Evolutionary conservation across 225 moss, liverwort and hornwort species (phyloP).

Genomic region (Physcomitrium patens): DNA sequence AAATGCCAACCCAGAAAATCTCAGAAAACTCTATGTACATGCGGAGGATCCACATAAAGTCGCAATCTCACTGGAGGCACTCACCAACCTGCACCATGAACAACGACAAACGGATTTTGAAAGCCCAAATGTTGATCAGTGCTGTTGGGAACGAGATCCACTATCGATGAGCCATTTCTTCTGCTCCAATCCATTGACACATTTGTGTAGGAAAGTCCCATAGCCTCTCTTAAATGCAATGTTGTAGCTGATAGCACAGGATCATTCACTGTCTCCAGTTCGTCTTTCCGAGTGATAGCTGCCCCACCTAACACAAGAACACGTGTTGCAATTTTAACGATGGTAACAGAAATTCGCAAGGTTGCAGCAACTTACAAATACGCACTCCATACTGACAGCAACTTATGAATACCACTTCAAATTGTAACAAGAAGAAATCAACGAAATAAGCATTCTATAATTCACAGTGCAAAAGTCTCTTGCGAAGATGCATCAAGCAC

Average conservation of each 20-base stretch:
- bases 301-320: conserved; percentile 53
- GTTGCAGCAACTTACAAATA: too few species aligned
- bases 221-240: conserved; percentile 55
- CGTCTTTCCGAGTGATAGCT: conserved; percentile 57
- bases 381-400: background rate
- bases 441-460: too few species aligned
- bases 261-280: conserved; percentile 61
- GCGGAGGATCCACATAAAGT: background rate
- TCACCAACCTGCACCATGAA: conserved; percentile 76
- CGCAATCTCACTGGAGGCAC: conserved; percentile 17
- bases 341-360: background rate
- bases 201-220: conserved; percentile 38
- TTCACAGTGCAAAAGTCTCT: background rate
- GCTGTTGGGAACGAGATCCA: conserved; percentile 29
- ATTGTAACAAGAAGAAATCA: background rate
- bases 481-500: background rate
- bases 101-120: conserved; percentile 49
- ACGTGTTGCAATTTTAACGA: background rate
- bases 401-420: background rate
- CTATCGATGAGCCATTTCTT: conserved; percentile 16
- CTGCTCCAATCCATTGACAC: conserved; percentile 72
- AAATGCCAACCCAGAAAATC: background rate
- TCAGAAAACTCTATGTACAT: background rate
- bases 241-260: conserved; percentile 48
- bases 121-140: conserved; percentile 22